phyloP scores from a whole-genome alignment of 495 filamentous ascomycete genomes.

The Bacidia gigantensis region DNA sequence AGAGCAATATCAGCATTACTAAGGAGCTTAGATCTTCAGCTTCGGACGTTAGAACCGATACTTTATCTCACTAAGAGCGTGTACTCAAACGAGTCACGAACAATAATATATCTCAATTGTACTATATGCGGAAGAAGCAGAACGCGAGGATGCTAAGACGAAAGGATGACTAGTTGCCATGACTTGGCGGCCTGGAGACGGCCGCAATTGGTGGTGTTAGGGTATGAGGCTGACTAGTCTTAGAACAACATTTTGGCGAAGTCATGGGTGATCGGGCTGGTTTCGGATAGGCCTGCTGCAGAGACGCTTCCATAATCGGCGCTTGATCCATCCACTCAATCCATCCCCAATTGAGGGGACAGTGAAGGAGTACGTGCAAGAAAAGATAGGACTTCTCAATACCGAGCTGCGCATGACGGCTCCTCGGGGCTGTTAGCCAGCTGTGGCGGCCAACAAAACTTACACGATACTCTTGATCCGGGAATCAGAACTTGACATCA shows the following conservation, averaged over 20 bases:
- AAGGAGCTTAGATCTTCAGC: background rate
- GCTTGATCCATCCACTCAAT: background rate
- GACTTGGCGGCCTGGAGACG: too few relatives aligned
- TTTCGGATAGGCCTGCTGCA: too few relatives aligned
- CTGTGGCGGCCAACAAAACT: background rate
- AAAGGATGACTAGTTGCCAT: background rate
- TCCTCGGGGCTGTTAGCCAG: background rate
- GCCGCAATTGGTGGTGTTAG: too few relatives aligned
- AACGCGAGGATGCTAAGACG: background rate
- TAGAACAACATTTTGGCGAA: too few relatives aligned
- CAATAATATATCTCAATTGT: background rate
- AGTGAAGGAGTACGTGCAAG: background rate
- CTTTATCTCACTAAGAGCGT: background rate
- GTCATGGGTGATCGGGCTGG: too few relatives aligned
- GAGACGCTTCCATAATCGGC: too few relatives aligned
- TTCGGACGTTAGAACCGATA: background rate
- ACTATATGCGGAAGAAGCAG: background rate
- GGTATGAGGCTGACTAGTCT: too few relatives aligned
- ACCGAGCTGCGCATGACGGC: background rate
- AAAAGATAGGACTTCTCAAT: conserved; percentile 3
- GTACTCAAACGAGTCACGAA: background rate
- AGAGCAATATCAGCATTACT: background rate
- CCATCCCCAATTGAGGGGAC: conserved; percentile 3
- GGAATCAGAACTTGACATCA: conserved; percentile 1
- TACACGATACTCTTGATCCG: conserved; percentile 9